Evolutionary conservation across 1,284 basidiomycete species (phyloP), one percentile per base, ranked within the genome.

Genomic region (Fomes fomentarius): DNA sequence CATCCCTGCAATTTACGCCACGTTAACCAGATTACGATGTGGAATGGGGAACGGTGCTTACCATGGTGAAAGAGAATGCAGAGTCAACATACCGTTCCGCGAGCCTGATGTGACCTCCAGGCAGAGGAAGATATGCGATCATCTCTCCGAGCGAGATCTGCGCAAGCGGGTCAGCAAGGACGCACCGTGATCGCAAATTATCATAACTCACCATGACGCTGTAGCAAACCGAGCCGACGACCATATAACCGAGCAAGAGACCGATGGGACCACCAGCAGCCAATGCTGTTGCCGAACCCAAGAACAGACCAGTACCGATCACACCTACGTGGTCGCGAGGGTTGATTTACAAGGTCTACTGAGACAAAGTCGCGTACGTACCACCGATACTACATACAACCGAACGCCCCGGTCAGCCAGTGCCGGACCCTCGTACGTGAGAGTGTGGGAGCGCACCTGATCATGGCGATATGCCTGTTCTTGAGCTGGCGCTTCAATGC

Each of bases 11-110:
- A n/a, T 50, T 30, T 11, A 21, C 4, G 24, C 17, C 21, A 24
- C 11, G 17, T n/a, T 22, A 30, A 37, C 30, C 46, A 41, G 2
- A 15, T n/a, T 31, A 28, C 39, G 28, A 10, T 41, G 26, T n/a
- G 31, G n/a, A 19, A 25, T 7, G 25, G 22, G 39, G 24, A 41
- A 51, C 8, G 19, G 21, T 37, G 46, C 65, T 34, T 12, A 66
- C 69, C 82, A 85, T 81, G 30, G 85, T 78, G 63, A 89, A 89
- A 0, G 84, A 82, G 43, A 91, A 71, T 3, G 85, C 83, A 11
- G 83, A 83, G 63, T 89, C 81, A 28, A 90, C 83, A 66, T 90
- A 91, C 15, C 89, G 84, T 54, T 81, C 80, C 3, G 87, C 81
- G 47, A 90, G 76, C 59, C 74, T 80, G 67, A 90, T 85, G 69